Evolutionary conservation across 2,329 filamentous ascomycete genomes (phyloP).

Genomic region (Aciculosporium take): DNA sequence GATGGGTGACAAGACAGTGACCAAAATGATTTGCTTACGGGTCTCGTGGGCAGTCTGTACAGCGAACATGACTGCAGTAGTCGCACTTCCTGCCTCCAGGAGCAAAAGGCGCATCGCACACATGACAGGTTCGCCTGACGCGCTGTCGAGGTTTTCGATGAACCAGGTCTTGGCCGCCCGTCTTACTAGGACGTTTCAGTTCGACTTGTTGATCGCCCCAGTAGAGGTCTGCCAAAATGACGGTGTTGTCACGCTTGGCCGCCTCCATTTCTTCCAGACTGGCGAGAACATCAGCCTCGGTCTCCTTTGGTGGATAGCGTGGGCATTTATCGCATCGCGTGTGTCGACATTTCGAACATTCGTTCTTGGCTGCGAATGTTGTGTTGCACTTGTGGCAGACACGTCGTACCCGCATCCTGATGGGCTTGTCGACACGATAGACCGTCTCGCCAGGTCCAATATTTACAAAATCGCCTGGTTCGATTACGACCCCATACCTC

Average conservation of each 20-base stretch:
- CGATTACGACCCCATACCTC: slow-evolving; percentile 40
- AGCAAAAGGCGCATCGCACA: slow-evolving; percentile 51
- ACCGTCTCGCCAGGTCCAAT: slow-evolving; percentile 37
- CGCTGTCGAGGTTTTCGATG: slow-evolving; percentile 59
- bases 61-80: slow-evolving; percentile 58
- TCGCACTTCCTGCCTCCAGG: slow-evolving; percentile 47
- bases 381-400: slow-evolving; percentile 71
- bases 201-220: slow-evolving; percentile 32
- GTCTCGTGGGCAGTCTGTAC: slow-evolving; percentile 66
- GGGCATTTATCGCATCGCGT: slow-evolving; percentile 67
- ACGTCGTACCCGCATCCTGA: slow-evolving; percentile 63
- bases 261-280: slow-evolving; percentile 37
- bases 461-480: slow-evolving; percentile 37
- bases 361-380: slow-evolving; percentile 56
- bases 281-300: slow-evolving; percentile 38
- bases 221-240: slow-evolving; percentile 35
- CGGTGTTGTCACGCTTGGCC: slow-evolving; percentile 42
- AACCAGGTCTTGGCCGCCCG: slow-evolving; percentile 55
- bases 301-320: slow-evolving; percentile 55
- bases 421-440: slow-evolving; percentile 57
- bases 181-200: slow-evolving; percentile 50
- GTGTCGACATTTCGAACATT: slow-evolving; percentile 67
- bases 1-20: not conserved
- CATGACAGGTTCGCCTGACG: slow-evolving; percentile 62
- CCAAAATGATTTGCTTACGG: slow-evolving; percentile 42